Conservation (phyloP, 441 rosid species). For the Gossypium armourianum region DNA sequence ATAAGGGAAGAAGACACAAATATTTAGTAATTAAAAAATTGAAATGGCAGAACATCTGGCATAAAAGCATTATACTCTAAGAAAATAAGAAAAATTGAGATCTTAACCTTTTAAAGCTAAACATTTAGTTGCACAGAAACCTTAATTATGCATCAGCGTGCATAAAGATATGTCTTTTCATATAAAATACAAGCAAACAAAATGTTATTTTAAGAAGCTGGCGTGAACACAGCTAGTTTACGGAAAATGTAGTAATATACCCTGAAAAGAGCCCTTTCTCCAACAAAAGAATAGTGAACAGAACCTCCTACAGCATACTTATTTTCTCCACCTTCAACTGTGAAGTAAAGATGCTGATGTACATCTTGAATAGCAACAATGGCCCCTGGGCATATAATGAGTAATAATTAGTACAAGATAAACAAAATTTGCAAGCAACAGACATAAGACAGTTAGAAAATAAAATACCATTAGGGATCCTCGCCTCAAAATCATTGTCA, state of each 20-base stretch:
- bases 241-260: constrained; percentile 28
- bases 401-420: constrained; percentile 20
- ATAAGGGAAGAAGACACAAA: background rate
- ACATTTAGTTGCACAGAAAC: background rate
- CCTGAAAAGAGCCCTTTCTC: constrained; percentile 78
- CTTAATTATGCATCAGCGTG: background rate
- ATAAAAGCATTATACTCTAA: background rate
- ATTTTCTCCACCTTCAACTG: constrained; percentile 55
- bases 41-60: background rate
- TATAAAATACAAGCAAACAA: constrained; percentile 9
- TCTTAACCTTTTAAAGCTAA: background rate
- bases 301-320: constrained; percentile 47
- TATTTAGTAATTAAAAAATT: background rate
- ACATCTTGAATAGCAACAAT: constrained; percentile 81
- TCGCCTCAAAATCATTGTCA: constrained; percentile 35
- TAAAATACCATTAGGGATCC: constrained; percentile 67
- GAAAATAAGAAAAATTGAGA: background rate
- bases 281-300: constrained; percentile 77
- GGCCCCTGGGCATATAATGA: constrained; percentile 44
- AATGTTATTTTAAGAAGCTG: constrained; percentile 1
- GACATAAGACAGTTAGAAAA: constrained; percentile 16
- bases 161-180: background rate
- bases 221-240: background rate
- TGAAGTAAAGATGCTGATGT: constrained; percentile 69
- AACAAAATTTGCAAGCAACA: constrained; percentile 18